phyloP scores from a whole-genome alignment of 768 basidiomycete genomes.

The Termitomyces heimii region DNA sequence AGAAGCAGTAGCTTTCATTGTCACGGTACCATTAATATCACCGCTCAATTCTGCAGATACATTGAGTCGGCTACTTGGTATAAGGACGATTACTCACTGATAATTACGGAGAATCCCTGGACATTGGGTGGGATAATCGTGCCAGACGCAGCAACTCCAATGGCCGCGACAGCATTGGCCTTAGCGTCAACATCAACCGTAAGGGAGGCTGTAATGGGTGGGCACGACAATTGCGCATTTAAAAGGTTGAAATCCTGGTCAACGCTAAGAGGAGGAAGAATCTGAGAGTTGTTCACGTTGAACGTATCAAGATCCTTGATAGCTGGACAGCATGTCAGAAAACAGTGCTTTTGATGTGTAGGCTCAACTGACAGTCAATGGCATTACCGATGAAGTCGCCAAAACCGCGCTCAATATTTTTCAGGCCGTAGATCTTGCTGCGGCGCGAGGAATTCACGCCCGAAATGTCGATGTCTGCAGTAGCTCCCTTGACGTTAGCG shows the following conservation, averaged over 20 bases:
- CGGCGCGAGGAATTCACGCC: slow-evolving; percentile 27
- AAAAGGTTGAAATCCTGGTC: slow-evolving; percentile 25
- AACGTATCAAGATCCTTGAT: slow-evolving; percentile 24
- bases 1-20: slow-evolving; percentile 28
- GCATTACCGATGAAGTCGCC: slow-evolving; percentile 22
- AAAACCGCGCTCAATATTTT: slow-evolving; percentile 18
- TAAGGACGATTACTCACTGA: slow-evolving; percentile 19
- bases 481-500: slow-evolving; percentile 25
- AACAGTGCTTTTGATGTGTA: neutral
- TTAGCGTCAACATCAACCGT: slow-evolving; percentile 16
- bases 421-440: slow-evolving; percentile 18
- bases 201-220: slow-evolving; percentile 13
- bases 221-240: slow-evolving; percentile 17
- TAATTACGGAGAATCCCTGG: slow-evolving; percentile 25
- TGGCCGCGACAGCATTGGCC: slow-evolving; percentile 20
- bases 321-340: slow-evolving; percentile 2
- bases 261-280: slow-evolving; percentile 25
- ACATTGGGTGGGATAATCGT: slow-evolving; percentile 20
- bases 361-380: slow-evolving; percentile 18
- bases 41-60: slow-evolving; percentile 26
- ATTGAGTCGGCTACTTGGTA: neutral
- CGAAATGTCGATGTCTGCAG: slow-evolving; percentile 16
- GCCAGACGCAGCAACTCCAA: slow-evolving; percentile 21
- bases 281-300: slow-evolving; percentile 22
- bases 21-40: slow-evolving; percentile 31